Conservation (phyloP, 2,329 filamentous ascomycete species). For the Xylaria hypoxylon region DNA sequence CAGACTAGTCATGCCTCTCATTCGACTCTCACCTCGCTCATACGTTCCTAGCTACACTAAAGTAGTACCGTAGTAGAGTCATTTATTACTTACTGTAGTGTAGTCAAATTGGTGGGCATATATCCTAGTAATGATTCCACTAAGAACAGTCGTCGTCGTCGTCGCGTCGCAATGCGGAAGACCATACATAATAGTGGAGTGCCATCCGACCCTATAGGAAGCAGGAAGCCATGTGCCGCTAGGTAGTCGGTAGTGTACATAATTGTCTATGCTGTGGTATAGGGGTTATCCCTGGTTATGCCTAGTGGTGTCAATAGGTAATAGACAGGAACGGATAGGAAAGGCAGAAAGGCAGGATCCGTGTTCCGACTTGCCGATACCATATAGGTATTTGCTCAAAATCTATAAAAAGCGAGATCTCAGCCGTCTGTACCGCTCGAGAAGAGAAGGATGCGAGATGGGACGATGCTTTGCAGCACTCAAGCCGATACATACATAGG, state of each 20-base stretch:
- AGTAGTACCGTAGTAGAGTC: not conserved
- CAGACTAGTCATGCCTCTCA: conserved; percentile 10
- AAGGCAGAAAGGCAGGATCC: not conserved
- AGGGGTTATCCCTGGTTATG: conserved; percentile 4
- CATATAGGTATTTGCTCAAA: too few species aligned
- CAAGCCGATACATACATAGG: too few species aligned
- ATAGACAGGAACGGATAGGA: not conserved
- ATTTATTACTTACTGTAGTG: not conserved
- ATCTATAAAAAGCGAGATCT: conserved; percentile 18
- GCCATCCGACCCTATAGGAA: conserved; percentile 9
- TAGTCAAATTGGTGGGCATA: not conserved
- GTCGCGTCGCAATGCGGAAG: conserved; percentile 4
- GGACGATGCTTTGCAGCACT: conserved; percentile 20
- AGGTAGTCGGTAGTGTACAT: not conserved
- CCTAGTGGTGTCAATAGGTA: not conserved
- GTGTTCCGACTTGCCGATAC: too few species aligned
- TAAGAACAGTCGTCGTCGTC: conserved; percentile 6
- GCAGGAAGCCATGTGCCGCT: conserved; percentile 13
- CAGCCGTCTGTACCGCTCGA: not conserved
- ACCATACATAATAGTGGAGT: not conserved
- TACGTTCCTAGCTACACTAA: conserved; percentile 17
- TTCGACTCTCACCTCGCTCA: conserved; percentile 15
- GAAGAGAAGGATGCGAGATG: conserved; percentile 16
- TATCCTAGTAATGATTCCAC: conserved; percentile 10
- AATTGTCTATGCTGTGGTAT: not conserved